Evolutionary conservation across 805 yeast genomes (phyloP), one percentile per base, ranked within the genome.

Genomic region (Vanderwaltozyma polyspora): DNA sequence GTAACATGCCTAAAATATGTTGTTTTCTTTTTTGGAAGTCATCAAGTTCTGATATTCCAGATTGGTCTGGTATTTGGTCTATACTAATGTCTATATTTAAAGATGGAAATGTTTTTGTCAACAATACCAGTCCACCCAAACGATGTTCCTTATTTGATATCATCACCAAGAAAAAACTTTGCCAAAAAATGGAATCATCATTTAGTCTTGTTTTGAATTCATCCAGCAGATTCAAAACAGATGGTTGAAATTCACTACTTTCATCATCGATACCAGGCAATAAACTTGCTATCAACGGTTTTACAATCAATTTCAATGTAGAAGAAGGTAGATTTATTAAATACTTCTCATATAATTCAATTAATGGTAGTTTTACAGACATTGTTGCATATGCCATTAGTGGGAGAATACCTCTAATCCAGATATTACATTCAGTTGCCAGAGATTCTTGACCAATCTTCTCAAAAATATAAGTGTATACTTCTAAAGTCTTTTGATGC

Each of bases 341-440:
- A 44, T 71, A 70, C 2, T 64, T 63, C 22, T 68, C 69, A 43
- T 78, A 74, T 2, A 89, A 58, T 17, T 71, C 71, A 13, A 89
- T 66, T 32, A 87, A 61, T 42, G 74, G 75, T 0, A 94, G 89
- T 52, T 82, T 86, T 29, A 89, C 89, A 45, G 81, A 81, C 52
- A 86, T 84, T 5, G 94, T 79, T 8, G 94, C 94, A 52, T 78
- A 84, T 12, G 91, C 72, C 71, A 89, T 73, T 35, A 91, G 62
- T 0, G 97, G 95, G 7, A 91, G 62, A n/a, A 91, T 57, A 0
- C 97, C 96, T 0, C 96, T 94, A 2, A 89, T 64, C 98, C 98
- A 91, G 2, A 79, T 59, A 27, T 68, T 64, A n/a, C 81, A 63
- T 36, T 74, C 70, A 9, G 59, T 41, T 29, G 79, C 71, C 24